Percentiles rank a stretch among this genome's conserved stretches.
Evolutionary conservation across 2,329 filamentous ascomycete species (phyloP).

Genomic region (Elsinoe ampelina): DNA sequence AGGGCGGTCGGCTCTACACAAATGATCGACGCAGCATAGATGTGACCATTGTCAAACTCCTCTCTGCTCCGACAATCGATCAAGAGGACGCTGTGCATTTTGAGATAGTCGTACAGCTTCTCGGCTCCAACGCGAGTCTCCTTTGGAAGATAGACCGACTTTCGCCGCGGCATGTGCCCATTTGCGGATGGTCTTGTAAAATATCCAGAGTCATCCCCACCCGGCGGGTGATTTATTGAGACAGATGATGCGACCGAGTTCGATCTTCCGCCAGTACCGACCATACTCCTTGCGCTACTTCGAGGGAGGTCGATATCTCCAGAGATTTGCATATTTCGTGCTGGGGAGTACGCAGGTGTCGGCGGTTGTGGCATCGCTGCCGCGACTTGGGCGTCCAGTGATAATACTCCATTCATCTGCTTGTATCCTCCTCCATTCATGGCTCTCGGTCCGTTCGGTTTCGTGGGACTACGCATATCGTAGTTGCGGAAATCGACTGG

Average conservation of each 20-base stretch:
- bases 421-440: slow-evolving; percentile 33
- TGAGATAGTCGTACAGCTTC: slow-evolving; percentile 62
- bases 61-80: slow-evolving; percentile 78
- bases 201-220: slow-evolving; percentile 28
- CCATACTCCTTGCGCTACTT: slow-evolving; percentile 55
- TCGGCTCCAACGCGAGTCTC: slow-evolving; percentile 57
- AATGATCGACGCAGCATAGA: slow-evolving; percentile 72
- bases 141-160: slow-evolving; percentile 42
- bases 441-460: slow-evolving; percentile 39
- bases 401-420: slow-evolving; percentile 23
- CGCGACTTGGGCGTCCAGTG: slow-evolving; percentile 43
- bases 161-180: slow-evolving; percentile 25
- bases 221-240: slow-evolving; percentile 31
- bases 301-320: slow-evolving; percentile 57
- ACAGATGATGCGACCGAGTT: slow-evolving; percentile 39
- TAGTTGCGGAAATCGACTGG: slow-evolving; percentile 29
- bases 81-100: slow-evolving; percentile 59
- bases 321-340: slow-evolving; percentile 58
- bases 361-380: slow-evolving; percentile 59
- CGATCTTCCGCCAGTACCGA: slow-evolving; percentile 44
- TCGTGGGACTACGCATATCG: slow-evolving; percentile 16
- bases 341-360: slow-evolving; percentile 70
- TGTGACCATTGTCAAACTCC: slow-evolving; percentile 80
- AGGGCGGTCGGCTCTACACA: slow-evolving; percentile 80
- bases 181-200: slow-evolving; percentile 28